A percentile compares a stretch with the other conserved stretches of the same genome.
phyloP scores from a whole-genome alignment of 1,284 basidiomycete genomes.

The Ceratobasidium sp. region DNA sequence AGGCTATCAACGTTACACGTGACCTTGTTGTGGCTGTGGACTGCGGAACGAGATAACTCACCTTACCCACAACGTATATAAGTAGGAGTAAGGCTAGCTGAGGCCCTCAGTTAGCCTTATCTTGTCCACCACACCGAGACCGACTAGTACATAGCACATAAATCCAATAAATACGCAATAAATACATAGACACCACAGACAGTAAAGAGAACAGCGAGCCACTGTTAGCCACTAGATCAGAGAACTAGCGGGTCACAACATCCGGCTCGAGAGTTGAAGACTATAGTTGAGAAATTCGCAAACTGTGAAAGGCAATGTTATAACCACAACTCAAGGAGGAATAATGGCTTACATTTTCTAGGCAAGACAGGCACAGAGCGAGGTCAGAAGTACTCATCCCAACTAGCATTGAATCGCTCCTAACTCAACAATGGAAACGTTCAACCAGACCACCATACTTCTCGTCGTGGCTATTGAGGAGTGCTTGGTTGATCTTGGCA shows the following conservation, averaged over 20 bases:
- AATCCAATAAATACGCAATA: too few relatives aligned
- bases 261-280: background rate
- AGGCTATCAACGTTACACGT: too few relatives aligned
- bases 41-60: too few relatives aligned
- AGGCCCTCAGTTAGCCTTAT: too few relatives aligned
- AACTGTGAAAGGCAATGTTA: background rate
- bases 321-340: background rate
- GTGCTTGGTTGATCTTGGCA: conserved; percentile 4
- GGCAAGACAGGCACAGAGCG: background rate
- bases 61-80: too few relatives aligned
- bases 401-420: background rate
- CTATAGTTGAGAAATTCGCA: background rate
- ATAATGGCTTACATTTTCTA: background rate
- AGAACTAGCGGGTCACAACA: background rate
- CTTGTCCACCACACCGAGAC: too few relatives aligned
- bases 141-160: too few relatives aligned
- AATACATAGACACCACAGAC: too few relatives aligned
- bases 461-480: background rate
- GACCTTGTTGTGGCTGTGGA: too few relatives aligned
- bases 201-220: too few relatives aligned
- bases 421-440: background rate
- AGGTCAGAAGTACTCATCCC: background rate
- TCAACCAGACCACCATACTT: background rate
- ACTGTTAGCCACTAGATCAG: too few relatives aligned
- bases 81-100: too few relatives aligned